These are phyloP conservation scores for Fusarium graminum DNA, from an alignment of 2,329 filamentous ascomycete species.

Conservation along the genomic window DNA sequence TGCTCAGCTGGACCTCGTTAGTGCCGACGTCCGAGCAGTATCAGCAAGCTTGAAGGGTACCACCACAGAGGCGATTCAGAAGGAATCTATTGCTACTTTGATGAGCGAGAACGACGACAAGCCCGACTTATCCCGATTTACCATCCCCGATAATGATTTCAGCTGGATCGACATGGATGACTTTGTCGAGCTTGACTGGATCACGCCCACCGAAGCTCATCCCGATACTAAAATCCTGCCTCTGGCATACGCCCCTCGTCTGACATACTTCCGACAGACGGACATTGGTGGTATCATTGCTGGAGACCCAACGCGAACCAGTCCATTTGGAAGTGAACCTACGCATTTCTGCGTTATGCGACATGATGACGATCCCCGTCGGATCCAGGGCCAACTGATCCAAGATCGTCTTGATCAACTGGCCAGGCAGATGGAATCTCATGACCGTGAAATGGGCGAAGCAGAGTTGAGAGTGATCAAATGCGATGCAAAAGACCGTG, in stretches of 20 bases:
- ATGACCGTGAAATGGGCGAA: slow-evolving; percentile 79
- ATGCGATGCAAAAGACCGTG: slow-evolving; percentile 62
- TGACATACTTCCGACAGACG: slow-evolving; percentile 97
- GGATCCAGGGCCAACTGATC: slow-evolving; percentile 89
- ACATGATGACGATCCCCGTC: slow-evolving; percentile 86
- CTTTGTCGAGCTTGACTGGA: slow-evolving; percentile 98
- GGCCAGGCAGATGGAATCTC: slow-evolving; percentile 80
- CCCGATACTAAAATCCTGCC: slow-evolving; percentile 95
- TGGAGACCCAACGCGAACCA: slow-evolving; percentile 84
- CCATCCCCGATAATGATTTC: slow-evolving; percentile 93
- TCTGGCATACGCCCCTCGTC: slow-evolving; percentile 89
- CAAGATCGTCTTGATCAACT: slow-evolving; percentile 83
- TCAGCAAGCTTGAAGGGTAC: slow-evolving; percentile 90
- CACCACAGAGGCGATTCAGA: slow-evolving; percentile 79
- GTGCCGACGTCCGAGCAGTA: slow-evolving; percentile 91
- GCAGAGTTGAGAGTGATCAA: slow-evolving; percentile 76
- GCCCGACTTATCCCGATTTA: slow-evolving; percentile 86
- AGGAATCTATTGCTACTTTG: slow-evolving; percentile 64
- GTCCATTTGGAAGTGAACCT: slow-evolving; percentile 91
- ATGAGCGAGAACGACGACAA: slow-evolving; percentile 68
- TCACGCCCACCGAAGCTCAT: slow-evolving; percentile 88
- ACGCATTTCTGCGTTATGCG: slow-evolving; percentile 98
- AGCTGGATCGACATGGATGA: slow-evolving; percentile 99
- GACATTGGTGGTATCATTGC: slow-evolving; percentile 86
- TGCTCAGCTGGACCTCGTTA: slow-evolving; percentile 90